Evolutionary conservation across 2,329 filamentous ascomycete species (phyloP).

Genomic region (Colletotrichum costaricense): DNA sequence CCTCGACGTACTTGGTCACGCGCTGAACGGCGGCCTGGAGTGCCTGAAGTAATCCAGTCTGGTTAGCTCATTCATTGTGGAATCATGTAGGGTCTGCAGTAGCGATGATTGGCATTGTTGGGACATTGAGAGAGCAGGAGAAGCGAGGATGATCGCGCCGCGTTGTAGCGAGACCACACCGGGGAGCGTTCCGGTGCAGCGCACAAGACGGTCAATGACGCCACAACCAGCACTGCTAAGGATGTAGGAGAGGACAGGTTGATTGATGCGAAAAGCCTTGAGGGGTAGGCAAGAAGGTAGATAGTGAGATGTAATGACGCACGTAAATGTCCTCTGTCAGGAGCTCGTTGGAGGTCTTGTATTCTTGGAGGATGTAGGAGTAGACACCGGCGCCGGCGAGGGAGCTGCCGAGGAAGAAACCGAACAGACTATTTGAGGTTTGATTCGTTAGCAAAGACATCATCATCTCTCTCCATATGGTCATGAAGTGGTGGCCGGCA

Average conservation of each 20-base stretch:
- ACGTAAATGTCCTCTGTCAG: slow-evolving; percentile 97
- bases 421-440: slow-evolving; percentile 75
- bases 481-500: no score
- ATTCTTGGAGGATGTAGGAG: slow-evolving; percentile 93
- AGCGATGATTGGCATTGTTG: no score
- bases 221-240: background rate
- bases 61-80: slow-evolving; percentile 13
- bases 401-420: slow-evolving; percentile 88
- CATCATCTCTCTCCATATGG: background rate
- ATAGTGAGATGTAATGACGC: slow-evolving; percentile 62
- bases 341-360: slow-evolving; percentile 92
- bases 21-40: slow-evolving; percentile 89
- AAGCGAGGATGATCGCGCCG: background rate
- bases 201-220: background rate
- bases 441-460: background rate
- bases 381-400: slow-evolving; percentile 86
- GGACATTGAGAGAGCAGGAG: background rate
- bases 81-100: background rate
- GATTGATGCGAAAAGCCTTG: background rate
- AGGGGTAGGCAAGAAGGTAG: slow-evolving; percentile 6
- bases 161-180: slow-evolving; percentile 1
- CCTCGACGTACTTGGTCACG: slow-evolving; percentile 85
- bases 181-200: background rate
- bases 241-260: background rate
- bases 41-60: slow-evolving; percentile 63